Evolutionary conservation across 306 rosid genomes (phyloP), one percentile per base, ranked within the genome.

Genomic region (Boehmeria nivea): DNA sequence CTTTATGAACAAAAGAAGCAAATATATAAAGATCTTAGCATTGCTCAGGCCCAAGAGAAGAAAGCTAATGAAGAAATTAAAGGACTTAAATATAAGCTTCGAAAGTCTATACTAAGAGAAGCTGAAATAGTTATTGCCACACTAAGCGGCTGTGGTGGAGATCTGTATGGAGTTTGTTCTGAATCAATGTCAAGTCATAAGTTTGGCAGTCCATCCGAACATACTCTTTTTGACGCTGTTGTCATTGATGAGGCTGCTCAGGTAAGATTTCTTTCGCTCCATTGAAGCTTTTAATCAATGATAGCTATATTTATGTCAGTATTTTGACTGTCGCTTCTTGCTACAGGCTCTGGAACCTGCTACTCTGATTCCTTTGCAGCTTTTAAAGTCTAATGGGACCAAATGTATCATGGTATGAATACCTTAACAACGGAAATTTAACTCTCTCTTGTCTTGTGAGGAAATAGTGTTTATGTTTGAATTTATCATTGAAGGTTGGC

Each of bases 211-310:
- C 83, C 93, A 61, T 77, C 94, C 60, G 96, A 91, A 69, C 76
- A 76, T 57, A 78, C 81, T 58, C 94, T 87, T 57, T 91, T 91
- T 42, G 95, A 82, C 82, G 93, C 98, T 62, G 83, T 87, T 60
- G 82, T 91, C 65, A 81, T 80, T 60, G 98, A 91, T 74, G 98
- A 91, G 82, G 98, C 96, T 66, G 95, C 98, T 61, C 95, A 87
- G 67, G 98, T 91, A 82, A 75, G 66, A 71, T 63, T 50, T 65
- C 49, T 28, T 62, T 51, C 50, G 18, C 33, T 72, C 47, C 76
- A 34, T 15, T 49, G 27, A 73, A 36, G 34, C 43, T 54, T 11
- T 43, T 68, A 46, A 13, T 47, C 43, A 9, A 10, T 31, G 9
- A 31, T 31, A 31, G 36, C 36, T 31, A 31, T 2, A 4, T 31